Evolutionary conservation across 1,284 basidiomycete species (phyloP), one percentile per base, ranked within the genome.

Genomic region (Pyrrhoderma lamaoense): DNA sequence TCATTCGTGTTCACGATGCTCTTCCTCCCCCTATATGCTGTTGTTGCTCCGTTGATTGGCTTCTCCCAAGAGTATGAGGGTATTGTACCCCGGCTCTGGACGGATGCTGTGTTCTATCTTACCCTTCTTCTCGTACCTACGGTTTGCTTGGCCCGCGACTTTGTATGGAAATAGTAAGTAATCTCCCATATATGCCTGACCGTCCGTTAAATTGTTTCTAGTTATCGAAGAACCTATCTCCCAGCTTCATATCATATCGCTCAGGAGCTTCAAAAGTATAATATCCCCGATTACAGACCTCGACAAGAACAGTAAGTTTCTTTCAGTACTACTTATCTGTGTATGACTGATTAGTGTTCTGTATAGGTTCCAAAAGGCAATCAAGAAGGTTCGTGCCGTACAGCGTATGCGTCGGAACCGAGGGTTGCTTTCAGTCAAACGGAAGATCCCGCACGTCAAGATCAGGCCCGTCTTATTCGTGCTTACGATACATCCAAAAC

Each of bases 241-340:
- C 96, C 96, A 0, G 77, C 83, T 44, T 85, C 93, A 14, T 98
- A 98, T 67, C 95, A 99, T 66, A 93, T 99, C 58, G 93, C 95
- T 0, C 95, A 99, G 65, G 96, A 99, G 67, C 72, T 91, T 16
- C 92, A 94, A 69, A 97, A 97, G 71, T 97, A 96, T 73, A 96
- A 97, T 65, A 85, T 97, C 56, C 93, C 93, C 8, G 96, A 99
- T 65, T 97, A 98, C 65, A 76, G 96, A 40, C 96, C 96, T 1
- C 77, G 95, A 52, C 95, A 98, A 71, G 95, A 96, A 68, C 95
- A 99, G 83, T 91, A 62, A 62, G 87, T 80, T 31, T 43, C 25
- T 47, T 47, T 31, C 43, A 48, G n/a, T 49, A 43, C 31, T 45
- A 25, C n/a, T 45, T 31, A 31, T 31, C 11, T 11, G 27, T 11